phyloP scores from a whole-genome alignment of 257 asterid species.

The Cinchona pubescens region DNA sequence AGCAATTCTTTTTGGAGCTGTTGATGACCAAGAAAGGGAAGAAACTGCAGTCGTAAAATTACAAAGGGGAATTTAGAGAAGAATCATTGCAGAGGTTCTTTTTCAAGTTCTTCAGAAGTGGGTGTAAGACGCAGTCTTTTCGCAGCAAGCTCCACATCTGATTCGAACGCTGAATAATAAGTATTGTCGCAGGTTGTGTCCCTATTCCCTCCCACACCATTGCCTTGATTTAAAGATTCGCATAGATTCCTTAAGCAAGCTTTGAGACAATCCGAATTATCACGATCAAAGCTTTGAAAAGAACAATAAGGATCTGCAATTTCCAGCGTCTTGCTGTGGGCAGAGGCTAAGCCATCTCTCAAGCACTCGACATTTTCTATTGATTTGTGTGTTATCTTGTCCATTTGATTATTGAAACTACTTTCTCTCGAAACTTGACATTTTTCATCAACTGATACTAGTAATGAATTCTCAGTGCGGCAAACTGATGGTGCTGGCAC shows the following conservation, averaged over 20 bases:
- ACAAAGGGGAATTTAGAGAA: constrained; percentile 29
- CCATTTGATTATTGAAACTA: constrained; percentile 25
- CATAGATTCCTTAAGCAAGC: constrained; percentile 19
- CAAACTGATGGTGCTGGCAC: constrained; percentile 36
- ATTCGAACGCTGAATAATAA: constrained; percentile 23
- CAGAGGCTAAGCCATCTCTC: constrained; percentile 25
- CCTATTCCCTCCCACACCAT: constrained; percentile 7
- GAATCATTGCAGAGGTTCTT: constrained; percentile 31
- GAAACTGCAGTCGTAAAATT: neutral
- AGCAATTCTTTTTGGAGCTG: neutral
- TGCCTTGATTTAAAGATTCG: constrained; percentile 21
- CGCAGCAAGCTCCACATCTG: constrained; percentile 38
- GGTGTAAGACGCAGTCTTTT: constrained; percentile 52
- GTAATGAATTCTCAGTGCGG: constrained; percentile 32
- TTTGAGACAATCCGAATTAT: constrained; percentile 9
- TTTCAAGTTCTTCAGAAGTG: constrained; percentile 29
- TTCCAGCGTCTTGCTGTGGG: constrained; percentile 26
- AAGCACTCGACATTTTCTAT: constrained; percentile 20
- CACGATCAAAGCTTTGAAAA: constrained; percentile 22
- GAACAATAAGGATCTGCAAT: constrained; percentile 24
- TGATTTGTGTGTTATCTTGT: constrained; percentile 18
- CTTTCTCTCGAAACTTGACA: constrained; percentile 22
- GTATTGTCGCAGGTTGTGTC: constrained; percentile 2
- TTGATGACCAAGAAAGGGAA: neutral
- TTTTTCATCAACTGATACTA: constrained; percentile 27